Conservation (phyloP, 306 rosid genomes). For the Phaseolus lunatus region DNA sequence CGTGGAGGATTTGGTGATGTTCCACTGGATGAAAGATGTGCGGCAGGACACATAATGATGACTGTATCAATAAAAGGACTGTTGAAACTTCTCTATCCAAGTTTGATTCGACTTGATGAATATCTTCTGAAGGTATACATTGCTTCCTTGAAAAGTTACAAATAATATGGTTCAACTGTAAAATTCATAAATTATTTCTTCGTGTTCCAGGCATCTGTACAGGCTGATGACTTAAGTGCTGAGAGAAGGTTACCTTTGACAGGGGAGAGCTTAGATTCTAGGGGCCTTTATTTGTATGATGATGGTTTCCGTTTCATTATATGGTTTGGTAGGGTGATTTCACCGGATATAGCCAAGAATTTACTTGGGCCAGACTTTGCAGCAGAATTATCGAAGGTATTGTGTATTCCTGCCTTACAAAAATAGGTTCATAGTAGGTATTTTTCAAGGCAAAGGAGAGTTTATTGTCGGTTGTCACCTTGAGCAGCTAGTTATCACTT, state of each 20-base stretch:
- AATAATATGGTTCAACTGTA: slow-evolving; percentile 9
- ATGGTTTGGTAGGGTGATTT: slow-evolving; percentile 95
- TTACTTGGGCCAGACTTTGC: slow-evolving; percentile 90
- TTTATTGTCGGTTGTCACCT: slow-evolving; percentile 3
- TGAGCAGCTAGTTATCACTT: slow-evolving; percentile 21
- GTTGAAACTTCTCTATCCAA: slow-evolving; percentile 90
- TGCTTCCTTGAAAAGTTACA: slow-evolving; percentile 27
- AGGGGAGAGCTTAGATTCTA: slow-evolving; percentile 86
- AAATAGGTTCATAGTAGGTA: slow-evolving; percentile 28
- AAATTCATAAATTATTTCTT: slow-evolving; percentile 44
- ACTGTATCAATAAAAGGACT: slow-evolving; percentile 76
- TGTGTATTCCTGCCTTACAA: slow-evolving; percentile 29
- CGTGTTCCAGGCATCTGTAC: slow-evolving; percentile 60
- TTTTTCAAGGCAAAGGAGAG: slow-evolving; percentile 11
- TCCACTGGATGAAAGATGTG: slow-evolving; percentile 88
- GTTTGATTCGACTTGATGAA: slow-evolving; percentile 82
- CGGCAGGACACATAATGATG: slow-evolving; percentile 88
- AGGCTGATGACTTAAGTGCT: slow-evolving; percentile 60
- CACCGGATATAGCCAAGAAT: slow-evolving; percentile 92
- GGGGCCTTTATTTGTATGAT: slow-evolving; percentile 82
- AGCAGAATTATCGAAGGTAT: slow-evolving; percentile 96
- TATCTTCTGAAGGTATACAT: slow-evolving; percentile 74
- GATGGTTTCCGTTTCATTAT: slow-evolving; percentile 83
- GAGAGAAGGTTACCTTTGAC: slow-evolving; percentile 83
- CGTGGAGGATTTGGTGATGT: slow-evolving; percentile 93